Conservation (phyloP, 1,139 yeast species). For the Taiozyma sp. region DNA sequence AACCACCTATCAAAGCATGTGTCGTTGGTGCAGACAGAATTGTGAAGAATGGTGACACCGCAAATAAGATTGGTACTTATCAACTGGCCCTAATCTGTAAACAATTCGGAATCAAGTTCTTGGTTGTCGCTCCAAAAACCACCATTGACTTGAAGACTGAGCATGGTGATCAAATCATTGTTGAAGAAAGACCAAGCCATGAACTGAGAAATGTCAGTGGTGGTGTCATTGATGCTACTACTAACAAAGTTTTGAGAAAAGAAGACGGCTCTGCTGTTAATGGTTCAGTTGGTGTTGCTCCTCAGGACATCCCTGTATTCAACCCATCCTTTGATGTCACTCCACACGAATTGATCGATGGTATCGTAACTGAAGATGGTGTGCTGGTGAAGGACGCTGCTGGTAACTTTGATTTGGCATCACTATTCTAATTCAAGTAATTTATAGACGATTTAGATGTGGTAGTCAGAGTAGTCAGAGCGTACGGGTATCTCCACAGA, state of each 20-base stretch:
- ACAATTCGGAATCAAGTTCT: conserved; percentile 56
- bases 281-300: conserved; percentile 75
- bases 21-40: conserved; percentile 99
- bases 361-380: conserved; percentile 78
- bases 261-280: conserved; percentile 33
- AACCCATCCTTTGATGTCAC: conserved; percentile 96
- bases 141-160: conserved; percentile 69
- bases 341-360: conserved; percentile 74
- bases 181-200: conserved; percentile 79
- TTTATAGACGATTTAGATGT: neutral
- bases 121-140: conserved; percentile 93
- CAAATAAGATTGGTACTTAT: conserved; percentile 95
- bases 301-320: conserved; percentile 85
- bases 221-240: conserved; percentile 36
- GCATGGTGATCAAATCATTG: conserved; percentile 68
- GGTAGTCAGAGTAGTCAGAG: neutral
- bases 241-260: conserved; percentile 28
- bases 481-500: too few relatives aligned
- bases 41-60: conserved; percentile 89
- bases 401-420: conserved; percentile 40
- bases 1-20: conserved; percentile 66
- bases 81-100: conserved; percentile 73
- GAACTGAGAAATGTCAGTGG: conserved; percentile 81
- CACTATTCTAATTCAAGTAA: conserved; percentile 7
- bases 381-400: conserved; percentile 40